Evolutionary conservation across 1,139 yeast genomes (phyloP).

Genomic region (Kodamaea alishanica): DNA sequence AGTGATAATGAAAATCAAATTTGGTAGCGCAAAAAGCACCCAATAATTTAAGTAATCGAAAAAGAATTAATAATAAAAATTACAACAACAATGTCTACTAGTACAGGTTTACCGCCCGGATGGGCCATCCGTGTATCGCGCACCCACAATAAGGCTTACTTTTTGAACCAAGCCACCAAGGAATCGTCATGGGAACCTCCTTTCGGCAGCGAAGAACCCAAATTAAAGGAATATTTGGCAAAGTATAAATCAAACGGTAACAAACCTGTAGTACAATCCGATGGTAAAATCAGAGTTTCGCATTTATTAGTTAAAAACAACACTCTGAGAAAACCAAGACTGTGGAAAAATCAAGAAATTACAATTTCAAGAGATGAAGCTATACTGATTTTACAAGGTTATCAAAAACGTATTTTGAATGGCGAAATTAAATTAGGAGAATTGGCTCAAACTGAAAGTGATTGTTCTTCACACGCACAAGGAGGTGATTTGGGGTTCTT

Average conservation of each 20-base stretch:
- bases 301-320: conserved; percentile 81
- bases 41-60: neutral
- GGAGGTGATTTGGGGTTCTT: conserved; percentile 93
- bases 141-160: conserved; percentile 83
- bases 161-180: conserved; percentile 61
- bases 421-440: conserved; percentile 72
- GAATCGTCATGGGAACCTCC: conserved; percentile 94
- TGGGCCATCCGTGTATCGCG: conserved; percentile 83
- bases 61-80: conserved; percentile 7
- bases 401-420: conserved; percentile 56
- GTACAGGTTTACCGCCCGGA: conserved; percentile 76
- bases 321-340: conserved; percentile 83
- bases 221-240: conserved; percentile 54
- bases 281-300: conserved; percentile 43
- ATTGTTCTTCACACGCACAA: conserved; percentile 80
- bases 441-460: conserved; percentile 79
- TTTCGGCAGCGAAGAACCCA: conserved; percentile 65
- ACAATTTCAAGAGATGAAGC: conserved; percentile 85
- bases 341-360: conserved; percentile 79
- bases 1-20: neutral
- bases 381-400: conserved; percentile 54
- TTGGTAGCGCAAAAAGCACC: neutral
- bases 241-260: conserved; percentile 47
- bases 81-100: conserved; percentile 16
- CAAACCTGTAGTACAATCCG: conserved; percentile 57